Base-by-base conservation (phyloP, 192 early-diverging fungal species). In the Backusella circina region DNA sequence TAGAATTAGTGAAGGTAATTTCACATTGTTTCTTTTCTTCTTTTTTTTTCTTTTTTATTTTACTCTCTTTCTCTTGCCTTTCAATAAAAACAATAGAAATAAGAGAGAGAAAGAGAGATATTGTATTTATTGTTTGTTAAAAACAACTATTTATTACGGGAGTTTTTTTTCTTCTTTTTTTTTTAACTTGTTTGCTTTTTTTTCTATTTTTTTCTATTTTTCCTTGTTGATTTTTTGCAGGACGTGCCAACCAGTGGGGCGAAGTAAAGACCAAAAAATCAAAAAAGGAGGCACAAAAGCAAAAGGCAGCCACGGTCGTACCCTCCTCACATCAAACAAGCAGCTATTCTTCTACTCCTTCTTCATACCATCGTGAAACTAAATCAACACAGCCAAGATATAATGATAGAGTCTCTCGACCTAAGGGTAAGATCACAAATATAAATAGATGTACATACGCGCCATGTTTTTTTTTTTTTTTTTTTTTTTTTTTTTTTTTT, bases 1-100 rank as follows among this genome's bases (percentile, higher is more conserved):
- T 65, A 86, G 95, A 71, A 98, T 99, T 77, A 87, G 87, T 72
- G 94, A 96, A 84, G 91, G 92, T 91, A 73, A 71, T 9, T 36
- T 26, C 21, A 21, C 12, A 31, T 7, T 28, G 5, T 28, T 36
- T 66, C 21, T 54, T 26, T 23, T 54, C 6, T 18, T 54, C 21
- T 12, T 4, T 26, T 28, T 28, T 57, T 28, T 28, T 26, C 12
- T 26, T 21, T 26, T 23, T 10, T 26, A 2, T 26, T 57, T 26
- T 0, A 3, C 15, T 21, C 18, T 66, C 65, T 66, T 32, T 30
- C 65, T 54, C 7, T 9, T 30, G 18, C 54, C 7, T 54, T 51
- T 57, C 13, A 26, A 57, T 57, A 28, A 57, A 26, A 57, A 26
- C 9, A 26, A n/a, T 18, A 44, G 5, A 3, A 44, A 44, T 16